Conservation (phyloP, 75 land plant genomes). For the Pinus taeda region DNA sequence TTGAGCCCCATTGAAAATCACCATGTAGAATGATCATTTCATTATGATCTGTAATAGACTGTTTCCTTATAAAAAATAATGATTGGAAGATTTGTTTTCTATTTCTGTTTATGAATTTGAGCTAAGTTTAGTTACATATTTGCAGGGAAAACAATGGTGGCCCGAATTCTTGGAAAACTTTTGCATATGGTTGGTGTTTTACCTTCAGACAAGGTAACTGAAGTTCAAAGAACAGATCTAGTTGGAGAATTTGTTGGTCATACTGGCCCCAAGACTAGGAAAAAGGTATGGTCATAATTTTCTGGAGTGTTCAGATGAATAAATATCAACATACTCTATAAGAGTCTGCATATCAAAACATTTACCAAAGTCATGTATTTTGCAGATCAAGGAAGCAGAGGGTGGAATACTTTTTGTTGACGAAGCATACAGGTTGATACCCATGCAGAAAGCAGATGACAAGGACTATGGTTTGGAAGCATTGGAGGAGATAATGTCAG, state of each 20-base stretch:
- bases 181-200: constrained; percentile 88
- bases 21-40: not conserved
- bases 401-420: constrained; percentile 90
- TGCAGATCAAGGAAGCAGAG: constrained; percentile 80
- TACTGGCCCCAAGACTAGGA: constrained; percentile 90
- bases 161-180: constrained; percentile 77
- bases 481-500: constrained; percentile 91
- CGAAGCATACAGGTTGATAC: constrained; percentile 83
- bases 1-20: not conserved
- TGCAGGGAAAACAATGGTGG: constrained; percentile 96
- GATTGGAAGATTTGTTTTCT: not conserved
- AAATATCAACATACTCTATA: not conserved
- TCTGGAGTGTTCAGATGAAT: not conserved
- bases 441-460: constrained; percentile 79
- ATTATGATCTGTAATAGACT: not conserved
- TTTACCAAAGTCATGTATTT: not conserved
- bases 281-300: constrained; percentile 44
- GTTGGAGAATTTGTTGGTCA: constrained; percentile 98
- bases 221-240: constrained; percentile 92
- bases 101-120: not conserved
- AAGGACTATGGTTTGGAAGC: constrained; percentile 92
- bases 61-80: constrained; percentile 7
- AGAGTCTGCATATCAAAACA: not conserved
- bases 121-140: not conserved
- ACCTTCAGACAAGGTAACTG: constrained; percentile 83